Conservation (phyloP, 768 basidiomycete genomes). For the Tulasnella sp. region DNA sequence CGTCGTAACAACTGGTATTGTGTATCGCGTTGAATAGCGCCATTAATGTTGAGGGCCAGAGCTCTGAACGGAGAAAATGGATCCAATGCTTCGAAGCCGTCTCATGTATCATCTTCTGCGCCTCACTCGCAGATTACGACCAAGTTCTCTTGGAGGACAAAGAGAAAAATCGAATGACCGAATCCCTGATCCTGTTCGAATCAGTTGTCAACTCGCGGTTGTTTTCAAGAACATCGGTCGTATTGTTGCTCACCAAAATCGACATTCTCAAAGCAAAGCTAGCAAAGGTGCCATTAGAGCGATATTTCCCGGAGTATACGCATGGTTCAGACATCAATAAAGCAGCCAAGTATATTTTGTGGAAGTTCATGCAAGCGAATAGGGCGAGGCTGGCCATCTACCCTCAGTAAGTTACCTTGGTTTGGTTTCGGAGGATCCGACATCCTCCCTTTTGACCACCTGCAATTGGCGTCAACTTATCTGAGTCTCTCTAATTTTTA, state of each 20-base stretch:
- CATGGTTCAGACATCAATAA: slow-evolving; percentile 60
- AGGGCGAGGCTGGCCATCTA: slow-evolving; percentile 80
- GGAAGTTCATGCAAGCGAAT: slow-evolving; percentile 93
- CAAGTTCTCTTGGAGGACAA: slow-evolving; percentile 65
- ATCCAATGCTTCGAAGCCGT: slow-evolving; percentile 71
- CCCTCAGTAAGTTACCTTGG: slow-evolving; percentile 84
- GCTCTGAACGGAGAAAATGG: slow-evolving; percentile 79
- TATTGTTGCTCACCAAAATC: slow-evolving; percentile 40
- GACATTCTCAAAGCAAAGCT: slow-evolving; percentile 48
- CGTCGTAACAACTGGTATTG: too few relatives aligned
- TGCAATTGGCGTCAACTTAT: too few relatives aligned
- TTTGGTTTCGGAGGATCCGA: too few relatives aligned
- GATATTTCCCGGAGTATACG: slow-evolving; percentile 47
- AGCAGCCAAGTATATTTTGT: slow-evolving; percentile 89
- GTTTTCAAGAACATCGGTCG: slow-evolving; percentile 47
- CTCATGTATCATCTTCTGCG: slow-evolving; percentile 63
- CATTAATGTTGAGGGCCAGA: slow-evolving; percentile 77
- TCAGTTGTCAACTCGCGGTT: slow-evolving; percentile 77
- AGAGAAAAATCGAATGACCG: slow-evolving; percentile 68
- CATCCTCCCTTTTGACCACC: too few relatives aligned
- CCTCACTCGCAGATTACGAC: slow-evolving; percentile 46
- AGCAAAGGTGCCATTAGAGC: slow-evolving; percentile 43
- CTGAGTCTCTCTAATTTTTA: too few relatives aligned
- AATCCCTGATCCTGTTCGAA: slow-evolving; percentile 71
- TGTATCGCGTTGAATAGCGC: slow-evolving; percentile 37